phyloP scores from a whole-genome alignment of 805 yeast genomes.

The Metschnikowia matae region DNA sequence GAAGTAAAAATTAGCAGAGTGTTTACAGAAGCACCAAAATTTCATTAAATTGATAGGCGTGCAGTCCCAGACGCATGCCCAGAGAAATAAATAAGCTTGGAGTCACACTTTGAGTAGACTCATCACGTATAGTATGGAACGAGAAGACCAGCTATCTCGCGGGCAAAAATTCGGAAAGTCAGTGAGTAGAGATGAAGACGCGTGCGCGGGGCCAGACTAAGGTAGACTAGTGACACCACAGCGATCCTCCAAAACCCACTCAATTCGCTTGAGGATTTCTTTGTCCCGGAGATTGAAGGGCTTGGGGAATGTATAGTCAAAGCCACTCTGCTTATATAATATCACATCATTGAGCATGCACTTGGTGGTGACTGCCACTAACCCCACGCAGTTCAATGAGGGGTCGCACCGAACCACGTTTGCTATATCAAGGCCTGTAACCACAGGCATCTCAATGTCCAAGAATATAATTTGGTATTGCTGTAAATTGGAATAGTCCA shows the following conservation, averaged over 20 bases:
- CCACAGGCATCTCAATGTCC: conserved; percentile 44
- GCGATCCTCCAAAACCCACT: conserved; percentile 14
- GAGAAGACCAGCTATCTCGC: conserved; percentile 1
- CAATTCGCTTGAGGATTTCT: conserved; percentile 19
- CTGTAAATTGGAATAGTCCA: conserved; percentile 20
- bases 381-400: conserved; percentile 21
- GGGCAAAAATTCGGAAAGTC: not conserved
- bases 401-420: conserved; percentile 11
- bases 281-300: conserved; percentile 28
- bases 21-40: not conserved
- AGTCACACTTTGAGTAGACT: not conserved
- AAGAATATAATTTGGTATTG: conserved; percentile 28
- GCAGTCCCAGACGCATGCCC: not conserved
- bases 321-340: conserved; percentile 31
- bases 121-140: not conserved
- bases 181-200: not conserved
- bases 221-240: not conserved
- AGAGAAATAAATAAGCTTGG: not conserved
- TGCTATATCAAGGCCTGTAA: conserved; percentile 39
- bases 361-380: conserved; percentile 42
- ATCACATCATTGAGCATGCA: conserved; percentile 25
- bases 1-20: too few relatives aligned
- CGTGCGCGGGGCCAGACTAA: not conserved
- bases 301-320: conserved; percentile 39
- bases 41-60: not conserved